Evolutionary conservation across 495 filamentous ascomycete species (phyloP).

Genomic region (Talaromyces trachyspermus): DNA sequence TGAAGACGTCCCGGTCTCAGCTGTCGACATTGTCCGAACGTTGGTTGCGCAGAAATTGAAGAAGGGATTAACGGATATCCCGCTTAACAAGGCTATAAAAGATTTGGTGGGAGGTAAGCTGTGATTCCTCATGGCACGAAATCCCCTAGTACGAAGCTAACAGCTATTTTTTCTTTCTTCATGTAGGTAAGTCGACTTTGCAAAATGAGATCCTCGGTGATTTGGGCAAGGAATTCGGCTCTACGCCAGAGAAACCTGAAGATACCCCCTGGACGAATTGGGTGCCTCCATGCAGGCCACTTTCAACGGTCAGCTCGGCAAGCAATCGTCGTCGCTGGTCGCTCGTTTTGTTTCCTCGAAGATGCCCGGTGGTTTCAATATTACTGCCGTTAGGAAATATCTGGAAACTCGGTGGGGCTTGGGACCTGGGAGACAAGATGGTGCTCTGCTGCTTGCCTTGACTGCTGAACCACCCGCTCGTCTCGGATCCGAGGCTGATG

Average conservation of each 20-base stretch:
- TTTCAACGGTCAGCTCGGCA: conserved; percentile 95
- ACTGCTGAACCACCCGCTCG: conserved; percentile 88
- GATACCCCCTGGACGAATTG: conserved; percentile 94
- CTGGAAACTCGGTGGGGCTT: conserved; percentile 91
- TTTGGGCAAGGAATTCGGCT: conserved; percentile 96
- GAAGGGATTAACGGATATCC: conserved; percentile 83
- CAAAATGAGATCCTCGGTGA: conserved; percentile 96
- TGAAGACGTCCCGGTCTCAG: conserved; percentile 76
- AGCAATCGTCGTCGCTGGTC: conserved; percentile 90
- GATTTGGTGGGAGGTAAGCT: conserved; percentile 93
- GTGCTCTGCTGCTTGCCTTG: conserved; percentile 77
- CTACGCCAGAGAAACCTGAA: conserved; percentile 96
- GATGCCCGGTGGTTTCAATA: conserved; percentile 99
- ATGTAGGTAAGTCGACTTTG: conserved; percentile 85
- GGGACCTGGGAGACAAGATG: conserved; percentile 81
- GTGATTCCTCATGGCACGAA: too few species aligned
- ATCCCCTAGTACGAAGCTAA: too few species aligned
- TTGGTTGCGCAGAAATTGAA: conserved; percentile 98
- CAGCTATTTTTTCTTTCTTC: conserved; percentile 8
- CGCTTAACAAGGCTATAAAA: conserved; percentile 95
- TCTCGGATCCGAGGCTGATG: conserved; percentile 81
- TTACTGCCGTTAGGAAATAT: conserved; percentile 89
- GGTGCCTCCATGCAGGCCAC: conserved; percentile 94
- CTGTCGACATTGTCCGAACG: conserved; percentile 81
- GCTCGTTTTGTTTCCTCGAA: conserved; percentile 95